Evolutionary conservation across 2,329 filamentous ascomycete genomes (phyloP).

Genomic region (Nothomitra cinnamomea): DNA sequence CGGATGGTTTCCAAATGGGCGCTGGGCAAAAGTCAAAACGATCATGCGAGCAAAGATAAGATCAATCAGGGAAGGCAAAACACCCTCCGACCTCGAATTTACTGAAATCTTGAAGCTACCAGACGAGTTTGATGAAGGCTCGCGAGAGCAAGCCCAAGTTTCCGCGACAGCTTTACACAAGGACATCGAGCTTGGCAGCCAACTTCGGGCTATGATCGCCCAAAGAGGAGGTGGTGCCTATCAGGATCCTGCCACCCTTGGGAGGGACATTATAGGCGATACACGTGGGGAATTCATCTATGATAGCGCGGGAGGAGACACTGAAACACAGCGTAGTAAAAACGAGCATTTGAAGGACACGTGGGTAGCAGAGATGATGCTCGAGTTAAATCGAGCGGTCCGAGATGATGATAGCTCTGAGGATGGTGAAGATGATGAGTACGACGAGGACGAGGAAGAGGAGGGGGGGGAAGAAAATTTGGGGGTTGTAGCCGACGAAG

Average conservation of each 20-base stretch:
- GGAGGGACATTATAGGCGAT: neutral
- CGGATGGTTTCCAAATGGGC: slow-evolving; percentile 73
- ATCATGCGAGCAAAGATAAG: slow-evolving; percentile 80
- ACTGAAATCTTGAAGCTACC: slow-evolving; percentile 22
- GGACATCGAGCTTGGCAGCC: slow-evolving; percentile 1
- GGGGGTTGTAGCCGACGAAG: slow-evolving; percentile 3
- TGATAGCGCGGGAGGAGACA: neutral
- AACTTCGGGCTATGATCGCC: slow-evolving; percentile 1
- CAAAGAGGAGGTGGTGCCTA: slow-evolving; percentile 1
- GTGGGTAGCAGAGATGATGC: slow-evolving; percentile 1
- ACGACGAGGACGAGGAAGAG: slow-evolving; percentile 5
- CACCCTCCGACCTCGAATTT: slow-evolving; percentile 21
- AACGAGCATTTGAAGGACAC: slow-evolving; percentile 6
- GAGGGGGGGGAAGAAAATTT: neutral
- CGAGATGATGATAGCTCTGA: slow-evolving; percentile 1
- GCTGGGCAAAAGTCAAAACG: slow-evolving; percentile 66
- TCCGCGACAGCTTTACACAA: neutral
- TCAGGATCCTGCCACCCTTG: neutral
- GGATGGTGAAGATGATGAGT: slow-evolving; percentile 11
- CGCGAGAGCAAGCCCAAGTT: neutral
- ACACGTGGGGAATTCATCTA: neutral
- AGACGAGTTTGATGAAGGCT: slow-evolving; percentile 10
- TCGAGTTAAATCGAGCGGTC: slow-evolving; percentile 1
- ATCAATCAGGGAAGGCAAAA: slow-evolving; percentile 33
- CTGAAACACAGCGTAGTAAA: slow-evolving; percentile 11